Evolutionary conservation across 1,139 yeast genomes (phyloP), one percentile per base, ranked within the genome.

Genomic region (Zygoascus sp.): DNA sequence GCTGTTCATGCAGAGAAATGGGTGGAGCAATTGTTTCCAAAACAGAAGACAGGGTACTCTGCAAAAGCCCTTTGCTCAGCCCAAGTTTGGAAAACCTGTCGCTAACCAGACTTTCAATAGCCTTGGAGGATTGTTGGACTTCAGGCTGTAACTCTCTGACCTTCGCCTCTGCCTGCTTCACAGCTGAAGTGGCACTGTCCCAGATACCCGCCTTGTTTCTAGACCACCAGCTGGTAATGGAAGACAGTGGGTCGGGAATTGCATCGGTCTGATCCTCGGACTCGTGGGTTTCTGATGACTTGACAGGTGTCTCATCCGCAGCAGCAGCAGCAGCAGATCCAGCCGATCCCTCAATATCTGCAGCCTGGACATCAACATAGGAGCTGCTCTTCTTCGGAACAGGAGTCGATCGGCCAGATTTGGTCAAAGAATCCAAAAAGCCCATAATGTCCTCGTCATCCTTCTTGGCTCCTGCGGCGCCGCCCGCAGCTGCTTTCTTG

Each of bases 371-470:
- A 23, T 35, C 40, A 16, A 34, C 34, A 27, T 15, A 34, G n/a
- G 45, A 42, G 10, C 36, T 17, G 16, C 30, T 37, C 5, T 15
- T 22, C 23, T 22, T 20, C 2, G 28, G 32, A 41, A 35, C 19
- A 28, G 59, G 58, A 7, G 61, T 51, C 7, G 60, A 51, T 32
- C 57, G 49, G 16, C 59, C 59, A 15, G 63, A 54, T 19, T 55
- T 48, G 25, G 69, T 62, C 39, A 92, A 71, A 61, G 90, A 95
- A 62, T 90, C 96, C 52, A 92, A 70, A 59, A 92, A 90, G 32
- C 87, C 95, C 60, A 90, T 70, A 40, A 92, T 81, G 55, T 90
- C 97, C 30, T 80, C 84, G 51, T 80, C 80, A 42, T 75, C 77
- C 20, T 61, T 54, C n/a, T 53, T 53, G 42, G 52, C n/a, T n/a